A percentile compares a stretch with the other conserved stretches of the same genome.
Evolutionary conservation across 805 yeast species (phyloP).

Genomic region (Groenewaldozyma tartarivorans): DNA sequence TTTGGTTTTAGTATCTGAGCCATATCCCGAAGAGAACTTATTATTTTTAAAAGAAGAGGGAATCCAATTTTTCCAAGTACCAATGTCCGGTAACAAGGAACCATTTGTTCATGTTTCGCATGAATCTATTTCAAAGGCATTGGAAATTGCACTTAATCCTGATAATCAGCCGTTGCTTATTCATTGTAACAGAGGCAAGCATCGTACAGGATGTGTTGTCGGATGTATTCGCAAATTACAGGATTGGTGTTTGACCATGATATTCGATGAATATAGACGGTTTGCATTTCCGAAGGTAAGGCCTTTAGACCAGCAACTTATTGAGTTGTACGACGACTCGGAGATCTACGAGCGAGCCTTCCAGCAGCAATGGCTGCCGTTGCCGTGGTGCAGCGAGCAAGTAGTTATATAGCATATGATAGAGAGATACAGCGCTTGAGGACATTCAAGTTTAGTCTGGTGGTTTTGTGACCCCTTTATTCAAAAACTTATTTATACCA

Average conservation of each 20-base stretch:
- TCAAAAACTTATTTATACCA: too few relatives aligned
- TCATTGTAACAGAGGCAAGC: conserved; percentile 95
- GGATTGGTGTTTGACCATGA: conserved; percentile 87
- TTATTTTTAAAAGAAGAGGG: conserved; percentile 52
- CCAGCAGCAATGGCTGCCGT: conserved; percentile 51
- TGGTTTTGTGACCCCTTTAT: too few relatives aligned
- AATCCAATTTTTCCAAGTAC: conserved; percentile 73
- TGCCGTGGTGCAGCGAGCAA: conserved; percentile 40
- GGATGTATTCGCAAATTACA: conserved; percentile 87
- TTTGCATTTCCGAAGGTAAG: conserved; percentile 94
- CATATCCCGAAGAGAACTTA: conserved; percentile 69
- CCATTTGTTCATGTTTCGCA: conserved; percentile 65
- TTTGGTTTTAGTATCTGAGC: conserved; percentile 82
- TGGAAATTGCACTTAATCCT: conserved; percentile 74
- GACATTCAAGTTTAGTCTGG: too few relatives aligned
- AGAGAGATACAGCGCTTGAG: too few relatives aligned
- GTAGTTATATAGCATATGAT: too few relatives aligned
- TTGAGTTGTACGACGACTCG: conserved; percentile 72
- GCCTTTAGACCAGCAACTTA: conserved; percentile 91
- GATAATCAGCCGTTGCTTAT: conserved; percentile 83
- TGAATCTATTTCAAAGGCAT: conserved; percentile 65
- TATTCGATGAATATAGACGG: conserved; percentile 89
- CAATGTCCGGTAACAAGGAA: conserved; percentile 92
- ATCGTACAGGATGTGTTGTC: conserved; percentile 91
- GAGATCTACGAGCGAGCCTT: conserved; percentile 49